Conservation (phyloP, 1,284 basidiomycete species). For the Vanrija humicola region DNA sequence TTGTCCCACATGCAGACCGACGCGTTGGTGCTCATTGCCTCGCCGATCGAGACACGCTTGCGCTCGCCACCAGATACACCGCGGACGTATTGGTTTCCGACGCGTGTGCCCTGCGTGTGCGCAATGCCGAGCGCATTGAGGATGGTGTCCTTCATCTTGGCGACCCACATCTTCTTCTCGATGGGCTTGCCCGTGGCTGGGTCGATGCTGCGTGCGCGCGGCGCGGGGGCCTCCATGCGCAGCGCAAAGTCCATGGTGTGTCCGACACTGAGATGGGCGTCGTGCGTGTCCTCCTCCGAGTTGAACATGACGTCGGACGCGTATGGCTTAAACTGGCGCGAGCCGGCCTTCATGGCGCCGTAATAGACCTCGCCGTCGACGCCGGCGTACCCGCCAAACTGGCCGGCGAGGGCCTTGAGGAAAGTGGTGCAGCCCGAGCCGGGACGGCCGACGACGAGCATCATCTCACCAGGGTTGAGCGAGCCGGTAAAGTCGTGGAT, state of each 20-base stretch:
- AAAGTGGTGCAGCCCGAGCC: conserved; percentile 51
- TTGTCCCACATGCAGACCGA: conserved; percentile 36
- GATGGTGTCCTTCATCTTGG: conserved; percentile 33
- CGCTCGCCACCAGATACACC: conserved; percentile 19
- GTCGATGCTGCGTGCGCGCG: not conserved
- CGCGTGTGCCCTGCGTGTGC: conserved; percentile 55
- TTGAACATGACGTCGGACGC: conserved; percentile 17
- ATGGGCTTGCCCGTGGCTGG: not conserved
- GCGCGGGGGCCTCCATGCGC: conserved; percentile 12
- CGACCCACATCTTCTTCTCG: conserved; percentile 1
- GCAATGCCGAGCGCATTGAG: conserved; percentile 67
- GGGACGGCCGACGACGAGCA: conserved; percentile 45
- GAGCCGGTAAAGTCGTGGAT: conserved; percentile 32
- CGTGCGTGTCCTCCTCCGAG: conserved; percentile 23
- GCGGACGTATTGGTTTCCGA: conserved; percentile 22
- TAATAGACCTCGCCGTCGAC: conserved; percentile 48
- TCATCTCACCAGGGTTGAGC: conserved; percentile 43
- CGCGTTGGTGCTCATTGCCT: conserved; percentile 5
- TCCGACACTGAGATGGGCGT: conserved; percentile 19
- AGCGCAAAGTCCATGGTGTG: conserved; percentile 21
- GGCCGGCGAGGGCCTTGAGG: conserved; percentile 49
- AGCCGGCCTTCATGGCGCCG: conserved; percentile 30
- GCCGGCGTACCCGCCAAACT: conserved; percentile 47
- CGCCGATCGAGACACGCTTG: conserved; percentile 10
- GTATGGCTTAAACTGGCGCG: not conserved